Base-by-base conservation (phyloP, 768 basidiomycete genomes). In the Russula sp. region DNA sequence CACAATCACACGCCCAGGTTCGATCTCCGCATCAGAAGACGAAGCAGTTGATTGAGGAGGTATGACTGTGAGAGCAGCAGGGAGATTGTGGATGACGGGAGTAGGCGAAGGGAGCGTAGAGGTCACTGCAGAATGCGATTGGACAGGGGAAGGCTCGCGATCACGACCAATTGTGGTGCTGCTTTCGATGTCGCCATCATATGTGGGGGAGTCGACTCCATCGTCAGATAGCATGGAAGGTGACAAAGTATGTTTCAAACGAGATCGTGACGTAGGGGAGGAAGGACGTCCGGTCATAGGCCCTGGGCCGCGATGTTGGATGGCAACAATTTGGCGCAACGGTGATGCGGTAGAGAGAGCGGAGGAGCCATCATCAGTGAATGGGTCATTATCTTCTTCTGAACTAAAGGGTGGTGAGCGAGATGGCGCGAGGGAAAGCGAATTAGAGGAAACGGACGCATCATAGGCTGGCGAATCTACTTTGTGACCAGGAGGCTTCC, bases 121-220 rank as follows among this genome's bases (percentile, higher is more conserved):
- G 6, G 63, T 67, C n/a, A 58, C 41, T 32, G 70, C 56, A 29
- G 68, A 70, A 61, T 70, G 70, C 56, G 66, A 54, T 41, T 43
- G 69, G 47, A 59, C 61, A 63, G 68, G 68, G 60, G 69, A 60
- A 72, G 67, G 55, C 73, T 61, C 73, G 57, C 64, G 66, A 51
- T 82, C 81, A 8, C 76, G 73, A 36, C 81, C 78, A 25, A 80
- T 83, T 8, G 85, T 87, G 1, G 85, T 84, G 67, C 83, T 86
- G 48, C 84, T 87, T 71, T 93, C 92, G 59, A 94, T 79, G 73
- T 94, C 92, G 59, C 92, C 92, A 69, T 94, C 92, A 72, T 94
- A 93, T 0, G 90, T 93, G 8, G 90, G 91, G 0, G 88, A 90
- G 70, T 93, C 91, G 9, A 87, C 80, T 57, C 89, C 86, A 45